These are phyloP conservation scores for Macrolepiota dolichaula DNA, from an alignment of 768 basidiomycete species.

Conservation along the genomic window DNA sequence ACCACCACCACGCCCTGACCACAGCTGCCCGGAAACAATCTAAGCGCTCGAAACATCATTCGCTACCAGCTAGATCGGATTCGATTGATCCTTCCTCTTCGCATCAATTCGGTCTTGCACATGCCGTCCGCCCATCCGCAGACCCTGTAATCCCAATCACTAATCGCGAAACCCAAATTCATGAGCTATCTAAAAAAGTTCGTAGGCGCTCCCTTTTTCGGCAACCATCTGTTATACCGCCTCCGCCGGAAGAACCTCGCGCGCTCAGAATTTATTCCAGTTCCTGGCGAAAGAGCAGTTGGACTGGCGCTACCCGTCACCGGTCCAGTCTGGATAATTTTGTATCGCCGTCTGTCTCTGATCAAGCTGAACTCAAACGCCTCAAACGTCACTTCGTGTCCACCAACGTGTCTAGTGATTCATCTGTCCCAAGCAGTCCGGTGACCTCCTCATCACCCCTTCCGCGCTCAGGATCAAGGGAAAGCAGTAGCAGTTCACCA, in stretches of 20 bases:
- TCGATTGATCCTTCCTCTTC: slow-evolving; percentile 1
- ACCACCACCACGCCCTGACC: background rate
- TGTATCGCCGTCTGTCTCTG: background rate
- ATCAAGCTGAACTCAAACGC: slow-evolving; percentile 14
- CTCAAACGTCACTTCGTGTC: slow-evolving; percentile 41
- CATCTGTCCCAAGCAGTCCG: slow-evolving; percentile 30
- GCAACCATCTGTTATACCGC: slow-evolving; percentile 16
- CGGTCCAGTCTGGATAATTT: background rate
- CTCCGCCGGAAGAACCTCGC: slow-evolving; percentile 28
- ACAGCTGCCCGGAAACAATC: background rate
- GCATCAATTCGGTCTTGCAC: background rate
- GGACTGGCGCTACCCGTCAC: background rate
- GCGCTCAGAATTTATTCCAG: slow-evolving; percentile 26
- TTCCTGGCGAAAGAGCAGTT: slow-evolving; percentile 26
- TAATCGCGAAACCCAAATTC: slow-evolving; percentile 1
- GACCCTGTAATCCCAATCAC: slow-evolving; percentile 19
- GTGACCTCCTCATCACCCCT: slow-evolving; percentile 12
- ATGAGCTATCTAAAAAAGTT: slow-evolving; percentile 17
- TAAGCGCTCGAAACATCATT: slow-evolving; percentile 20
- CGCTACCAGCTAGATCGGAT: slow-evolving; percentile 12
- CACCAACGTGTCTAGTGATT: slow-evolving; percentile 42
- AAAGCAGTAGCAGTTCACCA: slow-evolving; percentile 17
- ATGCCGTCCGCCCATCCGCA: slow-evolving; percentile 21
- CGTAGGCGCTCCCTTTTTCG: slow-evolving; percentile 24
- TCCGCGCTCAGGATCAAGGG: background rate